Base-by-base conservation (phyloP, 257 asterid genomes). In the Linderniella brevidens region DNA sequence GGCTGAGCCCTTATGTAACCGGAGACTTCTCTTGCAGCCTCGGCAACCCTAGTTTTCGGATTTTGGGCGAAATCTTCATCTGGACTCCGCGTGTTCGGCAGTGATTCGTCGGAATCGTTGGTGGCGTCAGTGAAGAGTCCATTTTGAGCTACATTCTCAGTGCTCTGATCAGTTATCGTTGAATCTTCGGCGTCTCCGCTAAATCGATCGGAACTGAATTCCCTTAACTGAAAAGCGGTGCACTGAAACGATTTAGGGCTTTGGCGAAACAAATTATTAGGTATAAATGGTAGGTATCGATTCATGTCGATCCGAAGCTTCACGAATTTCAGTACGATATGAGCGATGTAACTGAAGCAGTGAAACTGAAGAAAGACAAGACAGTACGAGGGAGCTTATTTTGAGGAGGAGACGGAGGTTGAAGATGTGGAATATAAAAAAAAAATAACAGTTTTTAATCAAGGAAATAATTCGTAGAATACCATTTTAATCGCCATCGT, bases 21-120 rank as follows among this genome's bases (percentile, higher is more conserved):
- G 7, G 75, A 67, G 15, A 85, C 76, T 54, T 69, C 78, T 50
- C 64, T 68, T 11, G 88, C 82, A 48, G 72, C 56, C 65, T 69
- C 71, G 36, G 19, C 54, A 43, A 63, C 58, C 49, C 19, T 55
- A 50, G 8, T 15, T 13, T 37, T 49, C 51, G 47, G 64, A 65
- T 52, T 54, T 50, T 48, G 61, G 54, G 57, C 53, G 57, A 46
- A 16, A 39, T 40, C n/a, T 39, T 44, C 58, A 64, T 63, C 76
- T 53, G 57, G 37, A 42, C 58, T 58, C 37, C 25, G 63, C 32
- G 48, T 47, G 15, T 42, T 62, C 43, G n/a, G 58, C 65, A 16
- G 16, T 8, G 49, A 32, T 18, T 49, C 67, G 41, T 54, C 70
- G 46, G 55, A 17, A 39, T 47, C 29, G 11, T 40, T 36, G 39